Conservation (phyloP, 139 green algal genomes). For the Raphidocelis subcapitata region DNA sequence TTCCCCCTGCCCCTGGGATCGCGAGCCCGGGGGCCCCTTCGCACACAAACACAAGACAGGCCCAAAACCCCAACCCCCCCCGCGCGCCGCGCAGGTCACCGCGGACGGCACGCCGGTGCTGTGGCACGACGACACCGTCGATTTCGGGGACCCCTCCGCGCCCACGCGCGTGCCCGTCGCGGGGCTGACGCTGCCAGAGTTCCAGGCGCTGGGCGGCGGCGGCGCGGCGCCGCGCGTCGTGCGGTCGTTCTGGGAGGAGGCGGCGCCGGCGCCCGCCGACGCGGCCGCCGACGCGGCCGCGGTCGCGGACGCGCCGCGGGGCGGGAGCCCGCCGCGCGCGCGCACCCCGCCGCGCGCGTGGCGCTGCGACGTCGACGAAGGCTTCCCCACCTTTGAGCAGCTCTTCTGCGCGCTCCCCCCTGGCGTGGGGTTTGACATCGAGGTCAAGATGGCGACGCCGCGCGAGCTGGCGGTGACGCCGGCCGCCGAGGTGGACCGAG, state of each 20-base stretch:
- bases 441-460: constrained; percentile 84
- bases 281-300: no score
- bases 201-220: constrained; percentile 48
- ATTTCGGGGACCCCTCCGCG: constrained; percentile 34
- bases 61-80: no score
- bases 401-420: constrained; percentile 59
- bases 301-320: no score
- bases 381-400: constrained; percentile 72
- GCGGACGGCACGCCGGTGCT: constrained; percentile 71
- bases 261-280: no score
- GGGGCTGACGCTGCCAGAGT: constrained; percentile 65
- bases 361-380: constrained; percentile 63
- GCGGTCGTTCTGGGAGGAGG: constrained; percentile 22
- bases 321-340: not conserved
- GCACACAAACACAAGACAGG: no score
- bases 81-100: no score
- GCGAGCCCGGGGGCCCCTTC: no score
- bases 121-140: constrained; percentile 82
- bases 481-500: constrained; percentile 56
- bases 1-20: no score
- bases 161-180: constrained; percentile 40
- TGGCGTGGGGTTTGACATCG: constrained; percentile 77
- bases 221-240: constrained; percentile 15
- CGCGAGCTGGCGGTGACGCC: constrained; percentile 47
- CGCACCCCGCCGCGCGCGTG: constrained; percentile 24